Evolutionary conservation across 192 early-diverging fungal genomes (phyloP).

Genomic region (Coemansia sp.): DNA sequence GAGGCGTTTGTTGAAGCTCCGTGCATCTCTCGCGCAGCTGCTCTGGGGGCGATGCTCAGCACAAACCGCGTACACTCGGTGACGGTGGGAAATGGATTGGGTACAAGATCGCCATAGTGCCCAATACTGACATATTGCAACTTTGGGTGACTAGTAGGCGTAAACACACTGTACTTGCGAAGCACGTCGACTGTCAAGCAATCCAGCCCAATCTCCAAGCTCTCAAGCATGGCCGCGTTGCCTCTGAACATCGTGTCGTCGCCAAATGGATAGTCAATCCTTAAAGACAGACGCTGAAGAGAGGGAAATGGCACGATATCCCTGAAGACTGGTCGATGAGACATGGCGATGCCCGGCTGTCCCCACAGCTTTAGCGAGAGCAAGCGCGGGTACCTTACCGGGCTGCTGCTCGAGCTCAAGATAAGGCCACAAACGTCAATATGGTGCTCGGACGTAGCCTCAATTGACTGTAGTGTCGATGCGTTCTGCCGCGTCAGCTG

Average conservation of each 20-base stretch:
- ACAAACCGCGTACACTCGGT: background rate
- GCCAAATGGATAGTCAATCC: background rate
- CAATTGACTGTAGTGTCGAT: background rate
- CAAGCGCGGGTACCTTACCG: background rate
- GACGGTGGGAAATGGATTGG: background rate
- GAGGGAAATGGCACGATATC: background rate
- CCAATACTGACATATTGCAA: background rate
- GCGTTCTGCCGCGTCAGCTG: background rate
- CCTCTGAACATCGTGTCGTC: background rate
- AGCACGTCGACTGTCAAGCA: background rate
- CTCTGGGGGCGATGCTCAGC: background rate
- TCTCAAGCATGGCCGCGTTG: background rate
- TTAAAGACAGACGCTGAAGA: background rate
- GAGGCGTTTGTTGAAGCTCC: too few species aligned
- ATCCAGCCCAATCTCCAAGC: background rate
- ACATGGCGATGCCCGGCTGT: too few species aligned
- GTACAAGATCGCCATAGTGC: background rate
- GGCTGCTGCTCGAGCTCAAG: background rate
- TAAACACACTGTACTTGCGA: background rate
- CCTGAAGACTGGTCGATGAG: background rate
- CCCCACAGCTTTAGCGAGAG: too few species aligned
- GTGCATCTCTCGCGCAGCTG: background rate
- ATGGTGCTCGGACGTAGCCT: too few species aligned
- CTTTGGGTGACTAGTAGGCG: background rate
- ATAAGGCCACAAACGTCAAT: background rate